phyloP scores from a whole-genome alignment of 192 early-diverging fungal species.

The Fimicolochytrium jonesii region DNA sequence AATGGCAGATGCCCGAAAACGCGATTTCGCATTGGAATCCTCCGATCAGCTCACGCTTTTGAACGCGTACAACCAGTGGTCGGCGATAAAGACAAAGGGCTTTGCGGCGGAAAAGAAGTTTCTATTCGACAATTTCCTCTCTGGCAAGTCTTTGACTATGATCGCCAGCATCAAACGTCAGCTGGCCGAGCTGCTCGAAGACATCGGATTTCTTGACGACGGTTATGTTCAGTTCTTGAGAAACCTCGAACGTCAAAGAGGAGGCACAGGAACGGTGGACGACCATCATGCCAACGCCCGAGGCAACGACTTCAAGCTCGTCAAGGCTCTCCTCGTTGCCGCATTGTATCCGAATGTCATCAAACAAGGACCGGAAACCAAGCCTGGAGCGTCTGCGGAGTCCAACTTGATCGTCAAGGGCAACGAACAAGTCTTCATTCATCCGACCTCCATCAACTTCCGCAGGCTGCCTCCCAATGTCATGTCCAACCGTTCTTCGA shows the following conservation, averaged over 20 bases:
- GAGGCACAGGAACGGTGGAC: too few relatives aligned
- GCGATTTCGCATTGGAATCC: slow-evolving; percentile 27
- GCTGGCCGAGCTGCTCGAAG: slow-evolving; percentile 37
- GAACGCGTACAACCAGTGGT: slow-evolving; percentile 42
- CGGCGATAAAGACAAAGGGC: slow-evolving; percentile 2
- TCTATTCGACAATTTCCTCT: slow-evolving; percentile 39
- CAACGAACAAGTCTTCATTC: slow-evolving; percentile 36
- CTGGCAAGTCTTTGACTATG: slow-evolving; percentile 29
- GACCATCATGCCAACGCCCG: not conserved
- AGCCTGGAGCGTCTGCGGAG: slow-evolving; percentile 47
- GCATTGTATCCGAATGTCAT: slow-evolving; percentile 49
- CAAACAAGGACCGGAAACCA: slow-evolving; percentile 61
- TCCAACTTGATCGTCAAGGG: slow-evolving; percentile 19
- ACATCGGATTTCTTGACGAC: slow-evolving; percentile 38
- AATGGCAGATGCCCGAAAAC: slow-evolving; percentile 36
- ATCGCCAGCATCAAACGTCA: slow-evolving; percentile 42
- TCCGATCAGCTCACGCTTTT: slow-evolving; percentile 46
- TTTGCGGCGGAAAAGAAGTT: slow-evolving; percentile 27
- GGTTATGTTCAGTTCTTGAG: slow-evolving; percentile 1
- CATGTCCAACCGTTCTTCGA: too few relatives aligned
- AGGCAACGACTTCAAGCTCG: slow-evolving; percentile 26
- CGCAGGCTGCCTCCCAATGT: slow-evolving; percentile 16
- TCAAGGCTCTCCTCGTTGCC: slow-evolving; percentile 32
- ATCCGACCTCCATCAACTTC: slow-evolving; percentile 41
- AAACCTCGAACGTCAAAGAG: slow-evolving; percentile 40